phyloP scores from a whole-genome alignment of 768 basidiomycete genomes.

The Xerocomellus dryophilus region DNA sequence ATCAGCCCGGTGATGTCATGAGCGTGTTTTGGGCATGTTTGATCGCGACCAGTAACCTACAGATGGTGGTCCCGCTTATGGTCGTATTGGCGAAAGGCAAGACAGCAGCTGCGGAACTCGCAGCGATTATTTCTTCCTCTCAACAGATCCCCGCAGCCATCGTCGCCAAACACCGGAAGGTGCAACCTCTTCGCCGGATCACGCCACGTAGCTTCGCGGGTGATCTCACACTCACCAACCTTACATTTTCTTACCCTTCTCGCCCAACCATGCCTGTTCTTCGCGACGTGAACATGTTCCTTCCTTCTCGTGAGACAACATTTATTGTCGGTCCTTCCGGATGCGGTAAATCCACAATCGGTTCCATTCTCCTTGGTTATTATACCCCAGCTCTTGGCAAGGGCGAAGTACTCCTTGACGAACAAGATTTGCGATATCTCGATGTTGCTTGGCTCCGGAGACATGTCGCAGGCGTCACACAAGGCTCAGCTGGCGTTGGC shows the following conservation, averaged over 20 bases:
- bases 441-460: slow-evolving; percentile 65
- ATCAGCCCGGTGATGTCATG: slow-evolving; percentile 78
- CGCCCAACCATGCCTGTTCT: slow-evolving; percentile 62
- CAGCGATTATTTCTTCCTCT: slow-evolving; percentile 25
- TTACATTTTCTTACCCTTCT: slow-evolving; percentile 73
- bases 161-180: slow-evolving; percentile 12
- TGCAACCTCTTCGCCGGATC: slow-evolving; percentile 55
- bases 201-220: slow-evolving; percentile 62
- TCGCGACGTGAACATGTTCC: slow-evolving; percentile 56
- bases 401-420: slow-evolving; percentile 78
- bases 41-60: slow-evolving; percentile 83
- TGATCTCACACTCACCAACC: slow-evolving; percentile 58
- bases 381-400: slow-evolving; percentile 53
- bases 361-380: slow-evolving; percentile 63
- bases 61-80: slow-evolving; percentile 81
- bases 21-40: slow-evolving; percentile 98
- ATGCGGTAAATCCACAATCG: slow-evolving; percentile 73
- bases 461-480: slow-evolving; percentile 74
- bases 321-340: slow-evolving; percentile 81
- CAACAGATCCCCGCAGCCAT: slow-evolving; percentile 36
- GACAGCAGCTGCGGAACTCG: slow-evolving; percentile 30
- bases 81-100: slow-evolving; percentile 71
- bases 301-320: slow-evolving; percentile 70
- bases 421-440: slow-evolving; percentile 72
- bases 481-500: slow-evolving; percentile 55